Evolutionary conservation across 257 asterid species (phyloP).

Genomic region (Solanum verrucosum): DNA sequence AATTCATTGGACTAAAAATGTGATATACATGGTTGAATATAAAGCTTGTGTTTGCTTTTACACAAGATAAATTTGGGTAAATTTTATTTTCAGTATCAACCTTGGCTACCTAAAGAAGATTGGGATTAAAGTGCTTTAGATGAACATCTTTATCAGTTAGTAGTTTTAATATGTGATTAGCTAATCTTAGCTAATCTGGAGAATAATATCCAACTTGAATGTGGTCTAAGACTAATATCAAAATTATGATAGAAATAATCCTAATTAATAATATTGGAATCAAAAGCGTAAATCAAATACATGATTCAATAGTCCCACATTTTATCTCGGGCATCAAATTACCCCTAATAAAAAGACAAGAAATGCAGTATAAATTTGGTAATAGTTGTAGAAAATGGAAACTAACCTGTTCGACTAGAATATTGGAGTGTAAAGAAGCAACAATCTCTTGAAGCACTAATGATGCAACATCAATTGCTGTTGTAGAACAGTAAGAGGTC

Average conservation of each 20-base stretch:
- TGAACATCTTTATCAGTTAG: not conserved
- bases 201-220: not conserved
- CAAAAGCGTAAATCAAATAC: not conserved
- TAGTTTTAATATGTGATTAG: not conserved
- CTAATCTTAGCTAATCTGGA: not conserved
- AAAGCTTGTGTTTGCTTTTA: too few relatives aligned
- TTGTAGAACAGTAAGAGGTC: conserved; percentile 64
- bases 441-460: conserved; percentile 57
- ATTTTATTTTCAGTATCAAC: too few relatives aligned
- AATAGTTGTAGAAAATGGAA: not conserved
- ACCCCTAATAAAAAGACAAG: not conserved
- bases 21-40: too few relatives aligned
- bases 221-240: not conserved
- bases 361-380: not conserved
- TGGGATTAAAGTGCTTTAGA: not conserved
- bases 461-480: conserved; percentile 64
- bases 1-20: too few relatives aligned
- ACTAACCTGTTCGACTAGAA: conserved; percentile 75
- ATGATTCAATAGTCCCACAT: not conserved
- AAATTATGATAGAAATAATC: not conserved
- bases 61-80: too few relatives aligned
- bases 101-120: not conserved
- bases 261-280: not conserved
- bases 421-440: conserved; percentile 54
- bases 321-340: not conserved